phyloP scores from a whole-genome alignment of 2,329 filamentous ascomycete genomes.

The Phialemoniopsis sp. region DNA sequence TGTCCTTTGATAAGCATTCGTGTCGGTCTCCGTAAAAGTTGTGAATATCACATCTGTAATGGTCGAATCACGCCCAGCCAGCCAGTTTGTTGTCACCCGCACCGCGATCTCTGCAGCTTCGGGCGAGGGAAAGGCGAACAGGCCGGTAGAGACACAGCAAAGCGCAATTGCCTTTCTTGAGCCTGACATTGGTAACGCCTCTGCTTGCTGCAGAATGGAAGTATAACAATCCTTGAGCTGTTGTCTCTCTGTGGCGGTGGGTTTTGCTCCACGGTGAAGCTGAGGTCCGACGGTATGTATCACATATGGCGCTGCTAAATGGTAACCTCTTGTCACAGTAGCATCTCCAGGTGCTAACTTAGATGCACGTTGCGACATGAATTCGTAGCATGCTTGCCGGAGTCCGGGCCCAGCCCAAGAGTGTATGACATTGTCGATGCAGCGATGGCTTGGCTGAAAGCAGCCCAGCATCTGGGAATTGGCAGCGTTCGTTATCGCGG shows the following conservation, averaged over 20 bases:
- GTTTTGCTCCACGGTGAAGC: slow-evolving; percentile 14
- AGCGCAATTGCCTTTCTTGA: slow-evolving; percentile 21
- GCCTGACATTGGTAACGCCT: slow-evolving; percentile 14
- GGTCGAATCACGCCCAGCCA: slow-evolving; percentile 15
- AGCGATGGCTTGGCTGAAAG: slow-evolving; percentile 24
- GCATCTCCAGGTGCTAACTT: slow-evolving; percentile 19
- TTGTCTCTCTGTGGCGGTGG: slow-evolving; percentile 10
- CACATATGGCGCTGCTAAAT: slow-evolving; percentile 19
- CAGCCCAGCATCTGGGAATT: slow-evolving; percentile 27
- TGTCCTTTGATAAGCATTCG: slow-evolving; percentile 7
- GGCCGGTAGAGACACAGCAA: slow-evolving; percentile 26
- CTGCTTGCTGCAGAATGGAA: slow-evolving; percentile 20
- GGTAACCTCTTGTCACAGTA: slow-evolving; percentile 19
- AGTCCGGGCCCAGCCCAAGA: slow-evolving; percentile 21
- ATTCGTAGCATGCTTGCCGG: slow-evolving; percentile 19
- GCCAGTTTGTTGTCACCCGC: slow-evolving; percentile 18
- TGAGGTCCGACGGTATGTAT: slow-evolving; percentile 28
- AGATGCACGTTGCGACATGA: slow-evolving; percentile 16
- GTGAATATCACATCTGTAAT: slow-evolving; percentile 25
- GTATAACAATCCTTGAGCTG: slow-evolving; percentile 22
- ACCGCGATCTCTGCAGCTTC: slow-evolving; percentile 21
- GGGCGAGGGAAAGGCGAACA: slow-evolving; percentile 24
- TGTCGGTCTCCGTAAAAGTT: slow-evolving; percentile 21
- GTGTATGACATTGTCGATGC: slow-evolving; percentile 30
- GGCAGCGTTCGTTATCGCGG: slow-evolving; percentile 28